Base-by-base conservation (phyloP, 371 early-diverging fungal species). In the Smittium culicis region DNA sequence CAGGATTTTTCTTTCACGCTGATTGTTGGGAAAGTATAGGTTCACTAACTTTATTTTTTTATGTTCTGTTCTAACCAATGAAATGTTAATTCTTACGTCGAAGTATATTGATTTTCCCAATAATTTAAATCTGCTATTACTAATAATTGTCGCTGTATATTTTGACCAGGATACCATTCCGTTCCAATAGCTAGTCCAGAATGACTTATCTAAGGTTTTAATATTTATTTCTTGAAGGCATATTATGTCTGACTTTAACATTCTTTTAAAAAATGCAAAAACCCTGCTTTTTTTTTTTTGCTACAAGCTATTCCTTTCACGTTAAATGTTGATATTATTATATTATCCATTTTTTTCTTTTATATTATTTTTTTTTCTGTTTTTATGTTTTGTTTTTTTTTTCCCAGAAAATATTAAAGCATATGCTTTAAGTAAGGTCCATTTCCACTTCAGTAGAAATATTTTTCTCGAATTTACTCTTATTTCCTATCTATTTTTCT, bases 211-310 rank as follows among this genome's bases (percentile, higher is more conserved):
- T 32, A 34, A n/a, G 33, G 20, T 32, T 63, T 63, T 63, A 24
- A 63, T 63, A n/a, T 63, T 31, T n/a, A 27, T 32, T 32, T 63
- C 63, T 63, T 63, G 63, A 34, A 63, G 35, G 14, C 28, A 63
- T 17, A 63, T 63, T 14, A 59, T 32, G 60, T 59, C 60, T 29
- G 60, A 16, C 60, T 59, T 59, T 29, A 25, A 5, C 32, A 29
- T n/a, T 29, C 32, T 59, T 32, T 59, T 59, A 5, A 59, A 25
- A n/a, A 59, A 59, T 29, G 28, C n/a, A 59, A 59, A 59, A 5
- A 59, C 11, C 28, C 60, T n/a, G 5, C 32, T 25, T 27, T 32
- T 27, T 59, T 59, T 59, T 29, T 29, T 29, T 17, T 54, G n/a
- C n/a, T 54, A 59, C 60, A 11, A n/a, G 60, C 60, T 27, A 59